phyloP scores from a whole-genome alignment of 1,139 yeast species.

The Scheffersomyces titani region DNA sequence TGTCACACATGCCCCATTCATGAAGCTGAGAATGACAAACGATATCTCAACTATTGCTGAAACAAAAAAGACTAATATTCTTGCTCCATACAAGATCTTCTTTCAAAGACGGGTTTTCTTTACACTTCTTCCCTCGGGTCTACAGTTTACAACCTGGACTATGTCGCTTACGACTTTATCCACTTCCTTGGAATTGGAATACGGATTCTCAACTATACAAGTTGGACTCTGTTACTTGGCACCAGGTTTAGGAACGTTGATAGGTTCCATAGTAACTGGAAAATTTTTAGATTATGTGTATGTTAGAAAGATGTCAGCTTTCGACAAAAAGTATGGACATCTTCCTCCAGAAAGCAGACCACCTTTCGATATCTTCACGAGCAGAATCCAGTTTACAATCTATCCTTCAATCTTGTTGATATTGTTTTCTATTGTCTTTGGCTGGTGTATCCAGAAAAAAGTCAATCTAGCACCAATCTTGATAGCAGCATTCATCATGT shows the following conservation, averaged over 20 bases:
- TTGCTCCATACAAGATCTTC: conserved; percentile 49
- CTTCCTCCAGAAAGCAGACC: conserved; percentile 33
- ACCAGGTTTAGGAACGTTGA: conserved; percentile 59
- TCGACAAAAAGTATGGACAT: conserved; percentile 46
- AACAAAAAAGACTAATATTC: conserved; percentile 26
- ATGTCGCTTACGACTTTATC: conserved; percentile 66
- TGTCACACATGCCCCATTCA: conserved; percentile 23
- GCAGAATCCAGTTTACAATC: conserved; percentile 26
- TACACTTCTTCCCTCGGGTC: conserved; percentile 51
- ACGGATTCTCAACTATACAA: conserved; percentile 50
- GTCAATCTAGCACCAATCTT: conserved; percentile 57
- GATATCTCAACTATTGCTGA: conserved; percentile 5
- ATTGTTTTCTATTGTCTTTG: conserved; percentile 52
- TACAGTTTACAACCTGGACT: conserved; percentile 71
- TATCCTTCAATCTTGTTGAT: conserved; percentile 32
- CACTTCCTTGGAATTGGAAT: conserved; percentile 47
- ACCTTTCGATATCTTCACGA: conserved; percentile 25
- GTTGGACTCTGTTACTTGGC: conserved; percentile 67
- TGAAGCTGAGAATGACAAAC: conserved; percentile 14
- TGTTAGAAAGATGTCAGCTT: conserved; percentile 22
- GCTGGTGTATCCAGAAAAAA: conserved; percentile 64
- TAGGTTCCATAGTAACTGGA: conserved; percentile 53
- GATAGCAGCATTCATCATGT: conserved; percentile 53
- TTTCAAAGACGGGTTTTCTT: conserved; percentile 27
- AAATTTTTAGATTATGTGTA: conserved; percentile 48